These are phyloP conservation scores for Carex kokanica DNA, from an alignment of 176 grass and related monocot species.

Conservation along the genomic window DNA sequence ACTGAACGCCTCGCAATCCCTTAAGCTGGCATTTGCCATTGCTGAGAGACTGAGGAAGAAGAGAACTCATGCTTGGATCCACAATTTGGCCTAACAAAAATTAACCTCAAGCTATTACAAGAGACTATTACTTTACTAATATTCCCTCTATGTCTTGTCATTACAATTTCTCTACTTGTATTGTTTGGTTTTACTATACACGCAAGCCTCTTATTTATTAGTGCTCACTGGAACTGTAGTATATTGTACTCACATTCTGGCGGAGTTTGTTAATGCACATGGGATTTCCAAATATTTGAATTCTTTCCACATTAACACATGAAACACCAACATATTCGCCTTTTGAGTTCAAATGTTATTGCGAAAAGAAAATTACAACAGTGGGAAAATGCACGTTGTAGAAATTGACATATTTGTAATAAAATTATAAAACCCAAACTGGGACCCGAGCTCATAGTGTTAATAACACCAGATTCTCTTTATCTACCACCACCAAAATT, in stretches of 20 bases:
- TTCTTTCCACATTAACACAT: not conserved
- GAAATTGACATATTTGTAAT: not conserved
- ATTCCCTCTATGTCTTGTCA: not conserved
- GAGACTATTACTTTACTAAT: not conserved
- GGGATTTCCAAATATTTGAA: not conserved
- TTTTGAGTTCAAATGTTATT: not conserved
- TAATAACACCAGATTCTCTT: constrained; percentile 21
- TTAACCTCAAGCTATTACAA: not conserved
- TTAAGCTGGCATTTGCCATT: constrained; percentile 47
- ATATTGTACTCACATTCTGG: not conserved
- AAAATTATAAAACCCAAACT: not conserved
- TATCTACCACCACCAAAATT: constrained; percentile 59
- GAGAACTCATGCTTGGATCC: not conserved
- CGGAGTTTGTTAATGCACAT: not conserved
- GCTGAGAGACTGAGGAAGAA: constrained; percentile 44
- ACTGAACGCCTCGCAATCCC: constrained; percentile 48
- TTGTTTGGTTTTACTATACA: not conserved
- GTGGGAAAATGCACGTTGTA: not conserved
- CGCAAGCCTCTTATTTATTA: not conserved
- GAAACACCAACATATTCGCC: not conserved
- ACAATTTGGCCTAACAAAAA: not conserved
- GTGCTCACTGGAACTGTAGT: not conserved
- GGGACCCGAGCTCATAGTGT: constrained; percentile 9
- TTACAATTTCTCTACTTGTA: not conserved
- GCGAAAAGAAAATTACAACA: constrained; percentile 12